Conservation (phyloP, 371 early-diverging fungal genomes). For the Quaeritorhiza haematococci region DNA sequence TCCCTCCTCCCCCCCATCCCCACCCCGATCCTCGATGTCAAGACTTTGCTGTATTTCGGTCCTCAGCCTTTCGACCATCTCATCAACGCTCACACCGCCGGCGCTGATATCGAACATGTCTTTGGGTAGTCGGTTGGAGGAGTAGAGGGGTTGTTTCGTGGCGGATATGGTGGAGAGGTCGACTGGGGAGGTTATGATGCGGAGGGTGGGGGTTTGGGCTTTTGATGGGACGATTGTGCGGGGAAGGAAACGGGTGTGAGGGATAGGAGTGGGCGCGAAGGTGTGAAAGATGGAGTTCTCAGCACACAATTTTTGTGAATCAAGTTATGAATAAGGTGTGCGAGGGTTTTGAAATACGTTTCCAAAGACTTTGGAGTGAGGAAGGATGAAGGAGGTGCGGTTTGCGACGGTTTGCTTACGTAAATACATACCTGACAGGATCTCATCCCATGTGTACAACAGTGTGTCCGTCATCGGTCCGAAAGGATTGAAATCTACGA, state of each 20-base stretch:
- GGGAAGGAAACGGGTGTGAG: no score
- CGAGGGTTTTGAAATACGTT: neutral
- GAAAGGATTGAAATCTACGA: slow-evolving; percentile 89
- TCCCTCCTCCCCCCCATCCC: neutral
- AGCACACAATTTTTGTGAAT: slow-evolving; percentile 12
- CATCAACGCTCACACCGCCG: slow-evolving; percentile 67
- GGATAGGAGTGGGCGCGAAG: neutral
- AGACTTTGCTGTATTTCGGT: no score
- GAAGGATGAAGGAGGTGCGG: slow-evolving; percentile 7
- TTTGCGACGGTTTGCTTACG: slow-evolving; percentile 19
- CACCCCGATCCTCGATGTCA: slow-evolving; percentile 67
- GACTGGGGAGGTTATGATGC: slow-evolving; percentile 28
- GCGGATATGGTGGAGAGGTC: slow-evolving; percentile 30
- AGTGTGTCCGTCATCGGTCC: slow-evolving; percentile 69
- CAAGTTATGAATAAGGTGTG: neutral
- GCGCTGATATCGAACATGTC: slow-evolving; percentile 72
- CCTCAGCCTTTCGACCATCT: no score
- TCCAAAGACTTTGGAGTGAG: neutral
- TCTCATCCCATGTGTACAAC: slow-evolving; percentile 75
- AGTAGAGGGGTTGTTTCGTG: slow-evolving; percentile 49
- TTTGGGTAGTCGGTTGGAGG: slow-evolving; percentile 66
- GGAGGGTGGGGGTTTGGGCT: neutral
- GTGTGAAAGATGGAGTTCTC: neutral
- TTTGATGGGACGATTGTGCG: no score
- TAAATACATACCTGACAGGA: slow-evolving; percentile 45